A percentile compares a stretch with the other conserved stretches of the same genome.
phyloP scores from a whole-genome alignment of 2,329 filamentous ascomycete species.

The Cordyceps cateniannulata region DNA sequence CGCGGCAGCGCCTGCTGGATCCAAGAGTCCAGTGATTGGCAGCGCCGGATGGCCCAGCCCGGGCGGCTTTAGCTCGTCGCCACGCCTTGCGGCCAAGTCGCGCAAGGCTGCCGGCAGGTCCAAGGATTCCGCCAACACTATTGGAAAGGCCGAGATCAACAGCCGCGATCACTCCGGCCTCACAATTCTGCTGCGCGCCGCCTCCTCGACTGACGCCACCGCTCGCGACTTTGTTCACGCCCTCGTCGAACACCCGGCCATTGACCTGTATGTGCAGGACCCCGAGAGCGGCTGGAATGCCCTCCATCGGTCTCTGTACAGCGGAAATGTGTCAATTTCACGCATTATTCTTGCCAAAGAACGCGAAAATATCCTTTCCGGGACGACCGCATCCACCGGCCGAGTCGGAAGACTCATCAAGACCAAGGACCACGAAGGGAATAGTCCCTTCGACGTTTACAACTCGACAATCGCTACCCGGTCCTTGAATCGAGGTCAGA shows the following conservation, averaged over 20 bases:
- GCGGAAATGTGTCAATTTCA: conserved; percentile 82
- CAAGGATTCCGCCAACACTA: conserved; percentile 36
- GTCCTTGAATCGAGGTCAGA: conserved; percentile 43
- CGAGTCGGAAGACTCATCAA: conserved; percentile 76
- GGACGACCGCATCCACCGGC: conserved; percentile 51
- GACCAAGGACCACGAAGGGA: conserved; percentile 91
- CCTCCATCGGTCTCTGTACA: conserved; percentile 83
- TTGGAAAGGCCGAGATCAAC: conserved; percentile 67
- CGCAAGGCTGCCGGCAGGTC: conserved; percentile 40
- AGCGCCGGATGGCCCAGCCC: conserved; percentile 22
- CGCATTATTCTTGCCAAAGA: conserved; percentile 76
- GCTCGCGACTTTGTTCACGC: conserved; percentile 71
- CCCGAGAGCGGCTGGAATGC: conserved; percentile 93
- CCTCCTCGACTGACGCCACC: conserved; percentile 63
- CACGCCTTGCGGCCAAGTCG: conserved; percentile 41
- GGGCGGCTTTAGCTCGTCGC: conserved; percentile 42
- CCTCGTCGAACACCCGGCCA: conserved; percentile 71
- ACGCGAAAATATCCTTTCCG: conserved; percentile 54
- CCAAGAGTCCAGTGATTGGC: conserved; percentile 46
- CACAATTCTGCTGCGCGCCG: conserved; percentile 78
- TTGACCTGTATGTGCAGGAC: conserved; percentile 84
- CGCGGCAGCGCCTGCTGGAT: conserved; percentile 46
- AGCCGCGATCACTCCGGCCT: conserved; percentile 74
- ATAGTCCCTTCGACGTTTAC: conserved; percentile 91
- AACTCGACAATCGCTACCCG: conserved; percentile 77